phyloP scores from a whole-genome alignment of 2,329 filamentous ascomycete genomes.

The Orbilia oligospora region DNA sequence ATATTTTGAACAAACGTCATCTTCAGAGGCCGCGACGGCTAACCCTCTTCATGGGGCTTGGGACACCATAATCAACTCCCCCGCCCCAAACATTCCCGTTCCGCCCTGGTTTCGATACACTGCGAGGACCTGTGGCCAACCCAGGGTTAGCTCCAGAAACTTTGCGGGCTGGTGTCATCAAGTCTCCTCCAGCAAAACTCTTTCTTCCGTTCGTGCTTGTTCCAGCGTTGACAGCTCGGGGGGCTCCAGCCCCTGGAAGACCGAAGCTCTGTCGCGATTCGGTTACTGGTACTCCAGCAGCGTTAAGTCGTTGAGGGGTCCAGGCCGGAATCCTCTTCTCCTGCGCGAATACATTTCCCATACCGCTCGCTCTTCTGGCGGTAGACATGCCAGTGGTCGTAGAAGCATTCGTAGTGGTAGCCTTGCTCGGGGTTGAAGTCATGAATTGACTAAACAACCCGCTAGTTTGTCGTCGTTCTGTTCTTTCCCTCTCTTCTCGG shows the following conservation, averaged over 20 bases:
- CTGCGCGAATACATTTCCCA: not conserved
- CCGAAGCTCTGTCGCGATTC: constrained; percentile 42
- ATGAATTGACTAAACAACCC: constrained; percentile 41
- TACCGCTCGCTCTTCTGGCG: not conserved
- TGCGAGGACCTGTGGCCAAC: constrained; percentile 9
- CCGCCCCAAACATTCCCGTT: constrained; percentile 58
- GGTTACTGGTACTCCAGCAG: constrained; percentile 22
- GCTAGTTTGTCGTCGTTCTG: constrained; percentile 16
- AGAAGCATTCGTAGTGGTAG: not conserved
- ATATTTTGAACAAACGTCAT: not conserved
- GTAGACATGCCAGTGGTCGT: not conserved
- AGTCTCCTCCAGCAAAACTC: constrained; percentile 38
- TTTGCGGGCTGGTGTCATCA: constrained; percentile 51
- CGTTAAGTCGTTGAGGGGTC: constrained; percentile 22
- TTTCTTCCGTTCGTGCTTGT: constrained; percentile 32
- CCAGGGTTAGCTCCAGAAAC: constrained; percentile 19
- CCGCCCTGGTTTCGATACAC: constrained; percentile 28
- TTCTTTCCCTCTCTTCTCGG: not conserved
- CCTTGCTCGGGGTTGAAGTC: constrained; percentile 5
- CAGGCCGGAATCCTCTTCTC: not conserved
- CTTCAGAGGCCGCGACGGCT: constrained; percentile 36
- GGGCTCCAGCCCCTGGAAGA: constrained; percentile 20
- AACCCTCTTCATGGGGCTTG: constrained; percentile 48
- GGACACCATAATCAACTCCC: constrained; percentile 48
- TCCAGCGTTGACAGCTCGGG: constrained; percentile 23